Percentiles rank a stretch among this genome's conserved stretches.
Evolutionary conservation across 2,329 filamentous ascomycete genomes (phyloP).

Genomic region (Phialophora macrospora): DNA sequence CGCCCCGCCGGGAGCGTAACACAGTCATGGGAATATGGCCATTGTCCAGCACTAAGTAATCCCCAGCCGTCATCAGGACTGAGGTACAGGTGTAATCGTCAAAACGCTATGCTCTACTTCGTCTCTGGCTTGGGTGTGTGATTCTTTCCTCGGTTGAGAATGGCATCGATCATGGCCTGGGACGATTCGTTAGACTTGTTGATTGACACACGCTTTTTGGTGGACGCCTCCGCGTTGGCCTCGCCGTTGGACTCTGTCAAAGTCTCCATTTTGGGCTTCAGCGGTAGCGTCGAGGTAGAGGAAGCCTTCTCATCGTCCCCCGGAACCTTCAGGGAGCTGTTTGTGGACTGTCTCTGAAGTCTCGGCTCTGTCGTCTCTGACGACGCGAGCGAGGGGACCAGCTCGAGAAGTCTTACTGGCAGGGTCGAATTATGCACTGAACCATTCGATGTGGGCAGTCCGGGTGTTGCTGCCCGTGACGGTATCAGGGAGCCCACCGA

Average conservation of each 20-base stretch:
- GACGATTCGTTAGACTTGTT: constrained; percentile 25
- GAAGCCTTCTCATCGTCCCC: constrained; percentile 2
- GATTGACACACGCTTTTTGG: constrained; percentile 1
- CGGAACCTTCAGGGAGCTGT: constrained; percentile 1
- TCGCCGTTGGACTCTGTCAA: constrained; percentile 11
- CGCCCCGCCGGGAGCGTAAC: not conserved
- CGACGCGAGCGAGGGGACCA: constrained; percentile 17
- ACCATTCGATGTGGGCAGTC: constrained; percentile 15
- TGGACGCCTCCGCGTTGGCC: not conserved
- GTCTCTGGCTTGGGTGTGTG: constrained; percentile 7
- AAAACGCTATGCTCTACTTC: not conserved
- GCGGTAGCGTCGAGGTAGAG: constrained; percentile 6
- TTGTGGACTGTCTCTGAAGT: constrained; percentile 1
- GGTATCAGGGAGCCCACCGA: constrained; percentile 29
- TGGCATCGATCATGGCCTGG: constrained; percentile 31
- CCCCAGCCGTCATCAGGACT: not conserved
- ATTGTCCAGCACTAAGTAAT: not conserved
- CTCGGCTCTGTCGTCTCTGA: constrained; percentile 3
- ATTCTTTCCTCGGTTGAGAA: constrained; percentile 27
- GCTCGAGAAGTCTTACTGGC: constrained; percentile 14
- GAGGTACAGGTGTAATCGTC: not conserved
- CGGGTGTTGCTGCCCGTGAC: constrained; percentile 28
- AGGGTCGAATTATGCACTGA: constrained; percentile 4
- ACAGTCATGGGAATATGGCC: not conserved
- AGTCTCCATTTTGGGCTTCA: constrained; percentile 15